phyloP scores from a whole-genome alignment of 768 basidiomycete species.

The Tulasnella sp. region DNA sequence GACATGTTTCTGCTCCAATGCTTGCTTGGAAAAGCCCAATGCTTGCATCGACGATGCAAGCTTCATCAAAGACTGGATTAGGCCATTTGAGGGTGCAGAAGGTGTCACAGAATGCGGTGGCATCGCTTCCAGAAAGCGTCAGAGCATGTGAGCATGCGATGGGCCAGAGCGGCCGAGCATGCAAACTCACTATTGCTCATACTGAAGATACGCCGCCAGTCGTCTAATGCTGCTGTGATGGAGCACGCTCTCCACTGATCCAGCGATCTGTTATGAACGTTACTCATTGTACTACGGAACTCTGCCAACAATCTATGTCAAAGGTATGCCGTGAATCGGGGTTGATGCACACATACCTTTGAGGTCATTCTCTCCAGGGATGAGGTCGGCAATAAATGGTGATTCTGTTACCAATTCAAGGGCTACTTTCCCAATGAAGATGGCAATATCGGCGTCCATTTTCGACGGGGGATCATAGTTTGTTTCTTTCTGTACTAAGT shows the following conservation, averaged over 20 bases:
- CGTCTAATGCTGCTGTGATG: conserved; percentile 8
- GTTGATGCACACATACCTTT: neutral
- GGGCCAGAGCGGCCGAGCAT: neutral
- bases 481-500: conserved; percentile 26
- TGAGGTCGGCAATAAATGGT: conserved; percentile 13
- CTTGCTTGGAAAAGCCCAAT: conserved; percentile 38
- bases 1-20: conserved; percentile 22
- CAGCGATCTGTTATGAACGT: conserved; percentile 38
- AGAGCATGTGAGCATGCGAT: conserved; percentile 9
- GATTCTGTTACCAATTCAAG: conserved; percentile 28
- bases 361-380: neutral
- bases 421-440: conserved; percentile 42
- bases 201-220: neutral
- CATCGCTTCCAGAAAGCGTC: conserved; percentile 9
- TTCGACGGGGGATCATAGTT: conserved; percentile 19
- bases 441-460: conserved; percentile 1
- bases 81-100: conserved; percentile 40
- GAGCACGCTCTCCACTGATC: conserved; percentile 46
- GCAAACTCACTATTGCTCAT: conserved; percentile 3
- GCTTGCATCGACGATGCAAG: conserved; percentile 46
- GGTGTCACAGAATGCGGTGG: conserved; percentile 20
- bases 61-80: conserved; percentile 45
- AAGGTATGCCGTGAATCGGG: too few relatives aligned
- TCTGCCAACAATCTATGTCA: conserved; percentile 28
- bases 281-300: conserved; percentile 36